These are phyloP conservation scores for Cercospora brassicicola DNA, from an alignment of 2,329 filamentous ascomycete genomes.

Conservation along the genomic window DNA sequence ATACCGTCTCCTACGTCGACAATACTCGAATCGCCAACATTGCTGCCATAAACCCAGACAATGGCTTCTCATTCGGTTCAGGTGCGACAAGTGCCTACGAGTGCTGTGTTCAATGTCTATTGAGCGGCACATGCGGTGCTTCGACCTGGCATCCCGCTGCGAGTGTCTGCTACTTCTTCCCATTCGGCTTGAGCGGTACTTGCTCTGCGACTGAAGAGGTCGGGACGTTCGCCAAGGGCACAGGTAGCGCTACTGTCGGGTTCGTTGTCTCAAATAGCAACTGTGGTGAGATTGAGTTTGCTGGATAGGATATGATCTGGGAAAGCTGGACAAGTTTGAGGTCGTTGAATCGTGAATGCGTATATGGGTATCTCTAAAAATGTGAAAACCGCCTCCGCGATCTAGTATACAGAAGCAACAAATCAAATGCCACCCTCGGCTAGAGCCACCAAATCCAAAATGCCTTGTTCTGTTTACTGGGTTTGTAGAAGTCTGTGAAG, in stretches of 20 bases:
- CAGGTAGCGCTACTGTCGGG: slow-evolving; percentile 11
- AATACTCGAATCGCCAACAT: slow-evolving; percentile 19
- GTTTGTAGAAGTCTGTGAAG: slow-evolving; percentile 6
- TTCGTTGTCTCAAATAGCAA: slow-evolving; percentile 20
- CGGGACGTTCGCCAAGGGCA: slow-evolving; percentile 14
- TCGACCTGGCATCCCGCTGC: slow-evolving; percentile 22
- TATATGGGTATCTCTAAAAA: background rate
- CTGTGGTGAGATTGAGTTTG: slow-evolving; percentile 20
- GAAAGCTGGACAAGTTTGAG: background rate
- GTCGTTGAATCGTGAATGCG: background rate
- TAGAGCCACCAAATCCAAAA: slow-evolving; percentile 14
- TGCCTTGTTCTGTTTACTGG: slow-evolving; percentile 7
- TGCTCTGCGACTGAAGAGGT: slow-evolving; percentile 11
- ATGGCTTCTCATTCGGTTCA: slow-evolving; percentile 20
- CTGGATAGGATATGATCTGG: background rate
- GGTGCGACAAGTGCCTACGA: slow-evolving; percentile 14
- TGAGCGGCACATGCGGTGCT: slow-evolving; percentile 14
- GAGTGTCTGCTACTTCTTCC: slow-evolving; percentile 20
- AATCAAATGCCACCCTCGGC: background rate
- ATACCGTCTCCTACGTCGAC: slow-evolving; percentile 18
- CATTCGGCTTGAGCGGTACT: slow-evolving; percentile 3
- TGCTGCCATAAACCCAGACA: slow-evolving; percentile 8
- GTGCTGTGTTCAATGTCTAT: slow-evolving; percentile 21
- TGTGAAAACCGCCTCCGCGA: background rate
- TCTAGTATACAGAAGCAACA: background rate